These are phyloP conservation scores for Gossypioides kirkii DNA, from an alignment of 345 rosid genomes.

Conservation along the genomic window DNA sequence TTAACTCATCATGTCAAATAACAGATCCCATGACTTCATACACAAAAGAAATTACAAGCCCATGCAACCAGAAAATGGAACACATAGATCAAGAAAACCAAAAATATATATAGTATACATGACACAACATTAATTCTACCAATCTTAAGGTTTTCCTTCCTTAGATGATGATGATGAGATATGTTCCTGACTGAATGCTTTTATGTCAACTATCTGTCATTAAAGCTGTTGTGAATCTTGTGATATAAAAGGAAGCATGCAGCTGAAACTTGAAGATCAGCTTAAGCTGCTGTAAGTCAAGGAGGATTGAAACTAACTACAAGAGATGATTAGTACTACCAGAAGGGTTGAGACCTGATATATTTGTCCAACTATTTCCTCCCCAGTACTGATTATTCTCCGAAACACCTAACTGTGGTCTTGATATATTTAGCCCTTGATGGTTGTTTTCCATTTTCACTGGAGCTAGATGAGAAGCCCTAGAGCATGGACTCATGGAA, in stretches of 20 bases:
- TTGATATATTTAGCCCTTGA: conserved; percentile 33
- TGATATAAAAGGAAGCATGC: not conserved
- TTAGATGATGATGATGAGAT: conserved; percentile 7
- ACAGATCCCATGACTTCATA: conserved; percentile 19
- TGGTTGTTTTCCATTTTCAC: conserved; percentile 49
- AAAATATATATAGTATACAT: not conserved
- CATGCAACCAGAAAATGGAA: conserved; percentile 19
- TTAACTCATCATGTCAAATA: conserved; percentile 7
- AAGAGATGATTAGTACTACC: conserved; percentile 24
- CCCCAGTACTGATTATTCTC: conserved; percentile 44
- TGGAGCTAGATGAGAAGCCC: conserved; percentile 50
- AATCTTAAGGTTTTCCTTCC: conserved; percentile 1
- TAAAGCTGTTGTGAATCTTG: not conserved
- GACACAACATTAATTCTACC: conserved; percentile 9
- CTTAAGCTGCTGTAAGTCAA: not conserved
- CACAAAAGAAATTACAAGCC: conserved; percentile 24
- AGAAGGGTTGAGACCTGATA: conserved; percentile 43
- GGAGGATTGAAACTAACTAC: conserved; percentile 14
- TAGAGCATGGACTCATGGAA: conserved; percentile 33
- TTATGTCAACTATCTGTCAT: conserved; percentile 5
- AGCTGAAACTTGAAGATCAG: conserved; percentile 12
- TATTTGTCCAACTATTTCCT: conserved; percentile 38
- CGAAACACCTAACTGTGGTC: conserved; percentile 28
- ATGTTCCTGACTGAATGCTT: not conserved
- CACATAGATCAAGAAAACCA: not conserved